These are phyloP conservation scores for Aureobasidium sp. DNA, from an alignment of 2,329 filamentous ascomycete genomes.

Conservation along the genomic window DNA sequence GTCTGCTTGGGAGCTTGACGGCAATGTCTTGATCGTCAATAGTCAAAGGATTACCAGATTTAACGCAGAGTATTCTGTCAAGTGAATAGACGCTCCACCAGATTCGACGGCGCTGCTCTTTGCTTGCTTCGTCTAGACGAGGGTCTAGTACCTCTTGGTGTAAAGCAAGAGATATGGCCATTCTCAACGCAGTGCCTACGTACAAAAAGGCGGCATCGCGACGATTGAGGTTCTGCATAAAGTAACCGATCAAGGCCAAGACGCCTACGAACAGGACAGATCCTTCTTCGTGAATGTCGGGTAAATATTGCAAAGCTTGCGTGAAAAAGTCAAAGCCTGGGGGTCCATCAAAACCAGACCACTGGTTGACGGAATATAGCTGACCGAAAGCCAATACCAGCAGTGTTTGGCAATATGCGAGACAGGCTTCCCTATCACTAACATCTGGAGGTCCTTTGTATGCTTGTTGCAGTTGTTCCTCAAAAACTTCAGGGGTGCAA, in stretches of 20 bases:
- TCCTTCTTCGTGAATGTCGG: conserved; percentile 50
- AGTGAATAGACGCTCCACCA: conserved; percentile 55
- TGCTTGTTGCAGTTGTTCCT: conserved; percentile 38
- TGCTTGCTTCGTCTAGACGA: conserved; percentile 34
- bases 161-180: conserved; percentile 52
- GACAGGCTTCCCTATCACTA: conserved; percentile 41
- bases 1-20: conserved; percentile 32
- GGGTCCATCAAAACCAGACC: conserved; percentile 41
- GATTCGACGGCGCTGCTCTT: conserved; percentile 46
- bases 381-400: conserved; percentile 50
- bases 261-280: conserved; percentile 51
- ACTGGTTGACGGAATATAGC: conserved; percentile 52
- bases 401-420: conserved; percentile 47
- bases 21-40: conserved; percentile 51
- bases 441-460: conserved; percentile 40
- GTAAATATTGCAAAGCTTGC: conserved; percentile 45
- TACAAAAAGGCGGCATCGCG: conserved; percentile 51
- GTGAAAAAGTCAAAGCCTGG: conserved; percentile 52
- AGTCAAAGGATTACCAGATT: conserved; percentile 49
- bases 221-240: conserved; percentile 51
- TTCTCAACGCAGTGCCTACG: conserved; percentile 41
- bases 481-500: conserved; percentile 42
- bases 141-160: conserved; percentile 45
- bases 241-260: conserved; percentile 49
- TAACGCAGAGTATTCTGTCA: conserved; percentile 47